Evolutionary conservation across 345 rosid species (phyloP).

Genomic region (Eucalyptus polyanthemos): DNA sequence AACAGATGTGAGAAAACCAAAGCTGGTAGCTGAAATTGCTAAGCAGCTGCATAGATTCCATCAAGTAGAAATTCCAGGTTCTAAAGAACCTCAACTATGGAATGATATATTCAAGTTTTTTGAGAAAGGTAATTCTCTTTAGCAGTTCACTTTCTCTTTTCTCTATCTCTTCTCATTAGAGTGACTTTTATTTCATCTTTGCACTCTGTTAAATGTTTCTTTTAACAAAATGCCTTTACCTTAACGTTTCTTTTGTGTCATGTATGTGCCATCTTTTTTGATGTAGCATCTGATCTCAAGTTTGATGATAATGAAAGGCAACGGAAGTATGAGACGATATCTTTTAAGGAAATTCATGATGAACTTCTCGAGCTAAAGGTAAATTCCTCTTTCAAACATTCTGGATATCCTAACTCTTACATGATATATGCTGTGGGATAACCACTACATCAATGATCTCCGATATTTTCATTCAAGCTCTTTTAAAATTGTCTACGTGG

Average conservation of each 20-base stretch:
- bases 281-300: slow-evolving; percentile 63
- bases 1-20: slow-evolving; percentile 72
- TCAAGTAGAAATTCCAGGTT: slow-evolving; percentile 73
- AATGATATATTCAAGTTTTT: slow-evolving; percentile 70
- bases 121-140: slow-evolving; percentile 44
- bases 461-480: neutral
- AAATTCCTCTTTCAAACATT: neutral
- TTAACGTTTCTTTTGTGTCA: neutral
- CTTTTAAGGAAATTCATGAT: slow-evolving; percentile 50
- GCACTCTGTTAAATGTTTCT: neutral
- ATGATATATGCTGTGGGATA: neutral
- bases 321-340: slow-evolving; percentile 51
- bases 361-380: slow-evolving; percentile 76
- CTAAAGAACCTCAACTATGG: slow-evolving; percentile 91
- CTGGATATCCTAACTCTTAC: neutral
- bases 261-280: neutral
- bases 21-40: slow-evolving; percentile 79
- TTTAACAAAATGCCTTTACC: neutral
- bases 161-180: neutral
- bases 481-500: neutral
- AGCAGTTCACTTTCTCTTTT: neutral
- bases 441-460: neutral
- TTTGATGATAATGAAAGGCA: slow-evolving; percentile 69
- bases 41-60: slow-evolving; percentile 73
- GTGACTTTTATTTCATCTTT: neutral